These are phyloP conservation scores for Macrocybe gigantea DNA, from an alignment of 768 basidiomycete species.

Conservation along the genomic window DNA sequence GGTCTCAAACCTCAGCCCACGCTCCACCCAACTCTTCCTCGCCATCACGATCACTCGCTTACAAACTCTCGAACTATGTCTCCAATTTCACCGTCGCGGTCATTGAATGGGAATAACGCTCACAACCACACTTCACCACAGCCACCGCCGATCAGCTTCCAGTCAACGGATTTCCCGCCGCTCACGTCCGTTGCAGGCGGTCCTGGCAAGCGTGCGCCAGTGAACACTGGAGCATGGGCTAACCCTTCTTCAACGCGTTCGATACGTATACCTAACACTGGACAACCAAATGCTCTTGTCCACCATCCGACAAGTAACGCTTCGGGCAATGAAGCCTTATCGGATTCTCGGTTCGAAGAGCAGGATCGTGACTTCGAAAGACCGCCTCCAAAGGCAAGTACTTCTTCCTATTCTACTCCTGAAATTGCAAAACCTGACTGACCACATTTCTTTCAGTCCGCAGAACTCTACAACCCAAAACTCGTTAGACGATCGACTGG, in stretches of 20 bases:
- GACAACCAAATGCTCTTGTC: slow-evolving; percentile 24
- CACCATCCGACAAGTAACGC: slow-evolving; percentile 23
- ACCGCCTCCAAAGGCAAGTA: slow-evolving; percentile 37
- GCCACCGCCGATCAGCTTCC: slow-evolving; percentile 17
- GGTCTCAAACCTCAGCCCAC: slow-evolving; percentile 75
- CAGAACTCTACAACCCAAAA: slow-evolving; percentile 32
- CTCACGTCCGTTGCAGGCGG: slow-evolving; percentile 39
- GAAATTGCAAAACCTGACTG: background rate
- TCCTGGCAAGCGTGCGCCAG: slow-evolving; percentile 48
- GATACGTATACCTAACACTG: slow-evolving; percentile 37
- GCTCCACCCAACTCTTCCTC: slow-evolving; percentile 41
- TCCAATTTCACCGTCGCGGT: slow-evolving; percentile 33
- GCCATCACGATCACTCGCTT: slow-evolving; percentile 47
- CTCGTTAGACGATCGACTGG: slow-evolving; percentile 17
- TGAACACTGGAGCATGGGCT: slow-evolving; percentile 66
- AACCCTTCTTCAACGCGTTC: slow-evolving; percentile 48
- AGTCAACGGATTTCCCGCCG: slow-evolving; percentile 65
- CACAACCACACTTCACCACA: slow-evolving; percentile 29
- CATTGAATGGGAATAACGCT: slow-evolving; percentile 1
- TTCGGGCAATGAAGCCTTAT: slow-evolving; percentile 6
- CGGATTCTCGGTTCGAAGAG: slow-evolving; percentile 29
- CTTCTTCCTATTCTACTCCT: background rate
- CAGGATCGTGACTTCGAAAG: slow-evolving; percentile 41
- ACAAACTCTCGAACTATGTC: slow-evolving; percentile 34
- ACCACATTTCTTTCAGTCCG: slow-evolving; percentile 11